phyloP scores from a whole-genome alignment of 805 yeast genomes.

The Starmerella sp. region DNA sequence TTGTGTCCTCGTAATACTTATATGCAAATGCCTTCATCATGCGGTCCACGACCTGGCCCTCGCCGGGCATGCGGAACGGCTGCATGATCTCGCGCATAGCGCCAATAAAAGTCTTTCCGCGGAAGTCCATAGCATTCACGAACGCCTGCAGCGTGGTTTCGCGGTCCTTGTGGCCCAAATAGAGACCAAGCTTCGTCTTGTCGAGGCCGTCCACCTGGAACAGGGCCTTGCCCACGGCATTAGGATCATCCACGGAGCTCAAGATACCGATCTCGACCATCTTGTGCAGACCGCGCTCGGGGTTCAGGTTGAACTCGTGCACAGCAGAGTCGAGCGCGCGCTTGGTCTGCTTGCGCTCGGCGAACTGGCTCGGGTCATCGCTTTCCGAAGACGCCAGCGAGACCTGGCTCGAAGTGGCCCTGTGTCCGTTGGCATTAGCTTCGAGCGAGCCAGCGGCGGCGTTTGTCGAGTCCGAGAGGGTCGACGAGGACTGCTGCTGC shows the following conservation, averaged over 20 bases:
- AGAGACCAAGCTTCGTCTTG: constrained; percentile 79
- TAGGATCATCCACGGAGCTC: constrained; percentile 42
- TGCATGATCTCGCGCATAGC: constrained; percentile 80
- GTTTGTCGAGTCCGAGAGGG: background rate
- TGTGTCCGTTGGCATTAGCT: background rate
- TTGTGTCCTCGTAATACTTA: constrained; percentile 72
- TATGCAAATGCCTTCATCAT: constrained; percentile 96
- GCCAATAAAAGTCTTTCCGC: constrained; percentile 58
- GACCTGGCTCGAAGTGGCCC: constrained; percentile 2
- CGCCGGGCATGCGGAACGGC: constrained; percentile 90
- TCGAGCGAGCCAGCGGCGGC: background rate
- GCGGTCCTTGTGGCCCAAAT: constrained; percentile 79
- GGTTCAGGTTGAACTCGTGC: constrained; percentile 69
- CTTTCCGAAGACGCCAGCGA: constrained; percentile 8
- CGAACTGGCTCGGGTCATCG: constrained; percentile 78
- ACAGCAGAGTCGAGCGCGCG: constrained; percentile 70
- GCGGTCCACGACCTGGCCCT: constrained; percentile 94
- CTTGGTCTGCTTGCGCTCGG: constrained; percentile 69
- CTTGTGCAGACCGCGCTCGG: constrained; percentile 62
- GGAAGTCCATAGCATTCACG: constrained; percentile 77
- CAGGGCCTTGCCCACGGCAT: constrained; percentile 63
- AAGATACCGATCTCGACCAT: constrained; percentile 58
- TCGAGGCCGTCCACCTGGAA: constrained; percentile 62
- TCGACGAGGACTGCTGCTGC: background rate
- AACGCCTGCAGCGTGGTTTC: constrained; percentile 78